Base-by-base conservation (phyloP, 805 yeast species). In the Candida adriatica region DNA sequence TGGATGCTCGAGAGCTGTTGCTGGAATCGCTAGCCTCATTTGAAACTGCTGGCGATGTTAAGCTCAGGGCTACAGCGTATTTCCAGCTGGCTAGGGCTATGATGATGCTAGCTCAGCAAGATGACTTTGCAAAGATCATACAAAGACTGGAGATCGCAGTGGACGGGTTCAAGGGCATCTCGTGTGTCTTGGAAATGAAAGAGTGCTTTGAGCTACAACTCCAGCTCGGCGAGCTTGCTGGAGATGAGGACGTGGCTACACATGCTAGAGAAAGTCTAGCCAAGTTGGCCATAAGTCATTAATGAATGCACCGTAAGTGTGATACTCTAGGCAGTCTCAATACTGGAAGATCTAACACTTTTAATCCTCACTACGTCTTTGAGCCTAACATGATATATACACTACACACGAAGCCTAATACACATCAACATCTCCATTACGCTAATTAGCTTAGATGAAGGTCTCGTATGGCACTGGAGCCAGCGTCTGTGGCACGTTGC, bases 391-490 rank as follows among this genome's bases (percentile, higher is more conserved):
- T n/a, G n/a, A n/a, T n/a, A n/a, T n/a, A n/a, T n/a, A n/a, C n/a
- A n/a, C n/a, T n/a, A n/a, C n/a, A n/a, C n/a, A n/a, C n/a, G n/a
- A n/a, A n/a, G n/a, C n/a, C n/a, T n/a, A 8, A 8, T 19, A 19
- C 22, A 19, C 8, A 19, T 19, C 11, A 8, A 19, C 8, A 19
- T 8, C 24, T 13, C 20, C 28, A 30, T 35, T 41, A 38, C 38
- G 38, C 38, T 39, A 34, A 43, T 34, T 30, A 46, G 50, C 33
- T 82, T 87, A 92, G 75, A 92, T 92, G 83, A 80, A 90, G 65
- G 98, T 92, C 79, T 92, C 99, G 83, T 92, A 92, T 65, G 98
- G 82, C 74, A 86, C 88, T 71, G 99, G 97, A 64, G 96, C 92
- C 71, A 92, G 79, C 59, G 96, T 88, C 69, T 88, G 95, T 61